Conservation (phyloP, 2,329 filamentous ascomycete species). For the Paramyrothecium sp. region DNA sequence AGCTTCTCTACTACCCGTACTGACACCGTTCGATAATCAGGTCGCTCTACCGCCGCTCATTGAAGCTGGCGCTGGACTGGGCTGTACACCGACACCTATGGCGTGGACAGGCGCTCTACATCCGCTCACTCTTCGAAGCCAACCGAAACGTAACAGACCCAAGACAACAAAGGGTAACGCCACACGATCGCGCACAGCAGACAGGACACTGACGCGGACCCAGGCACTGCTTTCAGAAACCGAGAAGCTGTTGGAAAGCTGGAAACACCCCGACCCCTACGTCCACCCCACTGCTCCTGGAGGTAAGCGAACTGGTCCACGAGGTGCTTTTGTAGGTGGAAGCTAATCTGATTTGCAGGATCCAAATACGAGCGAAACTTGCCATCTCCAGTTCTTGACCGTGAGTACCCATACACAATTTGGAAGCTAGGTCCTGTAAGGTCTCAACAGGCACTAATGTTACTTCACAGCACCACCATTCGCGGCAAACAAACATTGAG, state of each 20-base stretch:
- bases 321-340: background rate
- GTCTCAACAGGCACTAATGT: constrained; percentile 5
- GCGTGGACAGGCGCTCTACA: constrained; percentile 95
- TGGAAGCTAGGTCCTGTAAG: no score
- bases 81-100: constrained; percentile 88
- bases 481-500: constrained; percentile 1
- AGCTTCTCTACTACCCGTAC: constrained; percentile 6
- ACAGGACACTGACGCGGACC: background rate
- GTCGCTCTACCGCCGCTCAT: constrained; percentile 83
- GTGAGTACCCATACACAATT: constrained; percentile 59
- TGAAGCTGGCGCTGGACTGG: constrained; percentile 96
- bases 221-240: constrained; percentile 85
- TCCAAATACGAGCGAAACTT: constrained; percentile 97
- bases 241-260: constrained; percentile 82
- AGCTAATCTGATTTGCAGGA: constrained; percentile 49
- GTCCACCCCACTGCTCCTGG: constrained; percentile 85
- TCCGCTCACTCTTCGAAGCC: constrained; percentile 90
- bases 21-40: constrained; percentile 32
- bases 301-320: constrained; percentile 54
- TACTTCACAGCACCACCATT: constrained; percentile 23
- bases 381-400: constrained; percentile 73
- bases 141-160: constrained; percentile 84
- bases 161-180: constrained; percentile 75
- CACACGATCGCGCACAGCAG: background rate
- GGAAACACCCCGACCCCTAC: constrained; percentile 98